Evolutionary conservation across 1,284 basidiomycete species (phyloP).

Genomic region (Amylostereum areolatum): DNA sequence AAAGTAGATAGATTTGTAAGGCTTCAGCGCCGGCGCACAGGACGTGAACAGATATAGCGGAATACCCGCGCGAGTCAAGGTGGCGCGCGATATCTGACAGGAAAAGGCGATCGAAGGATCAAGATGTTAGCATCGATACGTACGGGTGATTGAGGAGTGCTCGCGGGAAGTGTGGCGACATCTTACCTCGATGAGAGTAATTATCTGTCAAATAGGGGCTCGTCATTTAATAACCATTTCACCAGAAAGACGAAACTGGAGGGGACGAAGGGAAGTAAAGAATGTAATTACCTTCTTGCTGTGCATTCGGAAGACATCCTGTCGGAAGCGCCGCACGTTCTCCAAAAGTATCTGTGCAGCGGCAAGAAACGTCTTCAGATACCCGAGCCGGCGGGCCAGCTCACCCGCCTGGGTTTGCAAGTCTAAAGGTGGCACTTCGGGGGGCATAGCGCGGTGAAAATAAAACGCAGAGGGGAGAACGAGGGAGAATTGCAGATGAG

Average conservation of each 20-base stretch:
- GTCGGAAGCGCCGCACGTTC: not conserved
- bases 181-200: slow-evolving; percentile 15
- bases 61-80: slow-evolving; percentile 24
- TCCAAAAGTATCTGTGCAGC: not conserved
- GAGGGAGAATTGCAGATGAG: too few relatives aligned
- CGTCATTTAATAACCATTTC: not conserved
- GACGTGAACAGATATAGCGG: slow-evolving; percentile 29
- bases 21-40: slow-evolving; percentile 22
- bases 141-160: not conserved
- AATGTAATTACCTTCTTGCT: not conserved
- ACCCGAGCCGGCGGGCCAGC: not conserved
- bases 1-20: slow-evolving; percentile 29
- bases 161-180: not conserved
- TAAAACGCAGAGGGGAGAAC: too few relatives aligned
- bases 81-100: slow-evolving; percentile 26
- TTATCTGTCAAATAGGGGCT: slow-evolving; percentile 6
- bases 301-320: not conserved
- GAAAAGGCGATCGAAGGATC: not conserved
- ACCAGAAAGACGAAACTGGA: not conserved
- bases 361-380: not conserved
- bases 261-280: not conserved
- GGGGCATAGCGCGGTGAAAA: too few relatives aligned
- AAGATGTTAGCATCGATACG: not conserved
- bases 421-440: not conserved
- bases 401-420: not conserved